phyloP scores from a whole-genome alignment of 2,329 filamentous ascomycete species.

The Knoxdaviesia proteae region DNA sequence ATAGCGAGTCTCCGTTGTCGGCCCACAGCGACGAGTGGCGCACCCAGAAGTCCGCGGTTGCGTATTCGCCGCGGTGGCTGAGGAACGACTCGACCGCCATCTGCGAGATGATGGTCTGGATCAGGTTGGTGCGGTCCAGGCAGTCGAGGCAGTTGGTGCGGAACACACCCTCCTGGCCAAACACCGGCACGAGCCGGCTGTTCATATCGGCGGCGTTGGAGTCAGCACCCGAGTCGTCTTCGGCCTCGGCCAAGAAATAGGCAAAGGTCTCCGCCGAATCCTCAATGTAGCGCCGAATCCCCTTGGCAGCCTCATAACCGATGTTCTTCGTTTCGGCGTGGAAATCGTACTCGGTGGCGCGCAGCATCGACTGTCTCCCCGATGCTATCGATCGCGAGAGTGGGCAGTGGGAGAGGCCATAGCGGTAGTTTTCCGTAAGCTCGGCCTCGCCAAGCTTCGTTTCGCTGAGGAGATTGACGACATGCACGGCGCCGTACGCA shows the following conservation, averaged over 20 bases:
- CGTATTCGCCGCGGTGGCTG: conserved; percentile 45
- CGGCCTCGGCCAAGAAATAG: conserved; percentile 71
- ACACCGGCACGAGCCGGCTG: conserved; percentile 39
- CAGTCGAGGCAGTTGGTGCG: conserved; percentile 93
- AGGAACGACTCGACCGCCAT: conserved; percentile 82
- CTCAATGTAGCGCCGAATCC: conserved; percentile 61
- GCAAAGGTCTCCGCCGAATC: conserved; percentile 69
- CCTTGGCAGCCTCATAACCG: conserved; percentile 78
- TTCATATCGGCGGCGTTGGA: conserved; percentile 11
- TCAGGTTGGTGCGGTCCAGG: conserved; percentile 82
- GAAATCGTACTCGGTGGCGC: conserved; percentile 82
- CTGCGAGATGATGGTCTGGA: conserved; percentile 87
- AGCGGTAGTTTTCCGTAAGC: conserved; percentile 57
- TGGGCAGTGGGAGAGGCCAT: conserved; percentile 54
- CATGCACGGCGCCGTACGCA: conserved; percentile 74
- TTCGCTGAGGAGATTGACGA: conserved; percentile 85
- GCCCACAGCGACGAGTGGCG: conserved; percentile 88
- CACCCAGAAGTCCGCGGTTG: conserved; percentile 70
- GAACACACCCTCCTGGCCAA: conserved; percentile 92
- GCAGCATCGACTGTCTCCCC: conserved; percentile 28
- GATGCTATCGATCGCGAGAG: conserved; percentile 31
- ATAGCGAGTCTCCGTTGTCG: conserved; percentile 86
- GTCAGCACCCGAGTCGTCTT: conserved; percentile 28
- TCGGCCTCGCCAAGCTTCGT: conserved; percentile 73
- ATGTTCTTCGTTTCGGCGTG: conserved; percentile 78